Evolutionary conservation across 176 grass and related monocot species (phyloP), one percentile per base, ranked within the genome.

Genomic region (Carex kokanica): DNA sequence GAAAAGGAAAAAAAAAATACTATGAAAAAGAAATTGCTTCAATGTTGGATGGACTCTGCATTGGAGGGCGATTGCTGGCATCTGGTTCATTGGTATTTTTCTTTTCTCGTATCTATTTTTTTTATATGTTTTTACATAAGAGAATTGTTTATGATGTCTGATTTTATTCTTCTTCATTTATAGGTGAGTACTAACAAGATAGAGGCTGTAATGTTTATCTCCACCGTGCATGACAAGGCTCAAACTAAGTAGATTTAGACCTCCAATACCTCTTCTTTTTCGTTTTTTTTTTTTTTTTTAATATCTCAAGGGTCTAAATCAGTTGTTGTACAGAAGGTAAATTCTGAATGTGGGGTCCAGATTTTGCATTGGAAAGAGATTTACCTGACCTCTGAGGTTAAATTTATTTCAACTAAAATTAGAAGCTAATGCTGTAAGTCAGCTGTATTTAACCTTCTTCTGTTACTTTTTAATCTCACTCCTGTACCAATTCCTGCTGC

Each of bases 291-390:
- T 84, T 47, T 70, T 47, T 87, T n/a, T 70, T 65, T 10, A 36
- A 10, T 81, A 61, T 59, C 81, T 77, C 83, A 79, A 79, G 64
- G 60, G 60, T 62, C 60, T 71, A 70, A 90, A 83, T 79, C 86
- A 47, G 12, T 63, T 67, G 77, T 91, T 93, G 94, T 93, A 84
- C 72, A 87, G 80, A 85, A 88, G 73, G 81, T 2, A 85, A 88
- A 86, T 67, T 90, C 84, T 43, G 60, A 65, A 82, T 29, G 80
- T 7, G 45, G 49, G 41, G 74, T 72, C 69, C 84, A 84, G 64
- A 88, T 77, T 89, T 85, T 85, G 84, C 81, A 88, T 73, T 85
- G 80, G 84, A 62, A 83, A 88, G 49, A 31, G 73, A 78, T 71
- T 36, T 56, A 49, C 51, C 73, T 56, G 49, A 56, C 24, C 51